Base-by-base conservation (phyloP, 2,329 filamentous ascomycete species). In the Penicillium sclerotigenum region DNA sequence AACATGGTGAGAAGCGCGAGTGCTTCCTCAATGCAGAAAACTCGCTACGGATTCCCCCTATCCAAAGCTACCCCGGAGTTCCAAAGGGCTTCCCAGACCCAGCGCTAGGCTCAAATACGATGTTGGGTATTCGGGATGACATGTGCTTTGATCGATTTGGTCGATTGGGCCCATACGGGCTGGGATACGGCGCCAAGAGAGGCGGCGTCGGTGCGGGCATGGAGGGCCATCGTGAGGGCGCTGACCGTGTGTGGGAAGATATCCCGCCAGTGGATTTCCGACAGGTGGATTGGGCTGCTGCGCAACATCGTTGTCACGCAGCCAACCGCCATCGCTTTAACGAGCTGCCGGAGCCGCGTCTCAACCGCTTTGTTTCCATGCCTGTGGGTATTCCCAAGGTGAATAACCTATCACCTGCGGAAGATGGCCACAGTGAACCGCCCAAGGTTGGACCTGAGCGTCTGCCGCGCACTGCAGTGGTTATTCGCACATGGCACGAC, bases 141-240 rank as follows among this genome's bases (percentile, higher is more conserved):
- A 84, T 97, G 45, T 99, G 94, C 76, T 97, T 96, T 69, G 94
- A 99, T 64, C 83, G 94, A 2, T 96, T 90, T 70, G 93, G 93
- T 3, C 84, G 91, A 60, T 84, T 94, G 29, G 92, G 90, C 0
- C 89, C 93, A 0, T 99, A 99, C 65, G 93, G 93, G 0, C 84
- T 91, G 59, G 93, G 93, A 9, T 97, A 97, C 72, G 90, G 88
- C 31, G 79, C 82, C 33, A 85, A 86, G 56, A 85, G 82, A 61
- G 93, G 93, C 13, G 93, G 93, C 1, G 85, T 88, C 26, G 91
- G 93, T 5, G 86, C 89, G n/a, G 92, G 90, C 11, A 83, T 95
- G 72, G 86, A 91, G 65, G 91, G 91, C 22, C 89, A 97, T 60
- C 85, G 82, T 47, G 89, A 94, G 62, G 92, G 91, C 4, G 82